These are phyloP conservation scores for Naumovozyma castellii DNA, from an alignment of 805 yeast genomes.

Conservation along the genomic window DNA sequence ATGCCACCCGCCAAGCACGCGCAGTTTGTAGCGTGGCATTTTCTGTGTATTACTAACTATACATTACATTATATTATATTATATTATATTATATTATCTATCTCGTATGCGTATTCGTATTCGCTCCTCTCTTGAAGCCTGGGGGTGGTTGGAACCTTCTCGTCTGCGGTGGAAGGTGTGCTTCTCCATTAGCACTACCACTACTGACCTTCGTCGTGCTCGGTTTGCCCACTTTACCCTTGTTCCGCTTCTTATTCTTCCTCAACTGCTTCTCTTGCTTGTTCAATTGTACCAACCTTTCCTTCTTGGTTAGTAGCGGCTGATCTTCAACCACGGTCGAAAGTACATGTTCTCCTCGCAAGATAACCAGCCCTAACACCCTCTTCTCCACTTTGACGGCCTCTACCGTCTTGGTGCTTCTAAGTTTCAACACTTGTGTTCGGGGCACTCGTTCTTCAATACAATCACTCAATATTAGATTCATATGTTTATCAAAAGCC, in stretches of 20 bases:
- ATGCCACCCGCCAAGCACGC: neutral
- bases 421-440: conserved; percentile 35
- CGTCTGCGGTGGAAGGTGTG: conserved; percentile 28
- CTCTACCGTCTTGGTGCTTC: conserved; percentile 18
- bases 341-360: conserved; percentile 83
- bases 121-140: no score
- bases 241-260: conserved; percentile 26
- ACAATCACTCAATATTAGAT: conserved; percentile 72
- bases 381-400: conserved; percentile 58
- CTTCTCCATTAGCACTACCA: conserved; percentile 15
- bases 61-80: no score
- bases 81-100: no score
- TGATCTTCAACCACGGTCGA: conserved; percentile 51
- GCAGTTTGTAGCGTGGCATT: no score
- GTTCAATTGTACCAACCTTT: conserved; percentile 25
- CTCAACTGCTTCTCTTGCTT: conserved; percentile 29
- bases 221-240: conserved; percentile 4
- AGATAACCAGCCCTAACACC: conserved; percentile 65
- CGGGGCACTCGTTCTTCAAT: conserved; percentile 75
- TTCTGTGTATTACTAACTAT: no score
- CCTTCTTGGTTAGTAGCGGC: conserved; percentile 40
- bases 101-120: no score
- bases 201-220: conserved; percentile 3
- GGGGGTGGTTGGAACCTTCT: conserved; percentile 41
- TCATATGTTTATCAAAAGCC: conserved; percentile 86